A percentile compares a stretch with the other conserved stretches of the same genome.
Evolutionary conservation across 2,329 filamentous ascomycete species (phyloP).

Genomic region (Xylaria sp.): DNA sequence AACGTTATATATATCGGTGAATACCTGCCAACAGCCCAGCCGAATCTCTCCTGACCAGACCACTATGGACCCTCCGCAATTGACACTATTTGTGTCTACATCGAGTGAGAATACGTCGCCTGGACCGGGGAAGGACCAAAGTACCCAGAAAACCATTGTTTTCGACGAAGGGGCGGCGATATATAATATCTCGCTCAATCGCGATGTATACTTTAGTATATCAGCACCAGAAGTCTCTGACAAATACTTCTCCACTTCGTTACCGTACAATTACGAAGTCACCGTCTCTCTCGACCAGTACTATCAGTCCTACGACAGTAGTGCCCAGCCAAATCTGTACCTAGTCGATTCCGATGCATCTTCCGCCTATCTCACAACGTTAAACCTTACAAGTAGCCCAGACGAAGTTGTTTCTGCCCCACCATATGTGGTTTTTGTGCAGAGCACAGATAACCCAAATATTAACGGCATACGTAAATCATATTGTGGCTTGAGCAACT

Average conservation of each 20-base stretch:
- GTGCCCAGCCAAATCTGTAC: slow-evolving; percentile 66
- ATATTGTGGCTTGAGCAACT: slow-evolving; percentile 79
- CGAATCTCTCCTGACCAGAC: slow-evolving; percentile 60
- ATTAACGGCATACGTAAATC: slow-evolving; percentile 80
- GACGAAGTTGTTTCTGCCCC: slow-evolving; percentile 64
- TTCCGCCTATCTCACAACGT: slow-evolving; percentile 81
- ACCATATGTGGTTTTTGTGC: slow-evolving; percentile 83
- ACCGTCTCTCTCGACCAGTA: slow-evolving; percentile 82
- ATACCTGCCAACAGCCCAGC: slow-evolving; percentile 82
- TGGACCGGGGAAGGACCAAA: slow-evolving; percentile 65
- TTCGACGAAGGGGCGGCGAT: slow-evolving; percentile 78
- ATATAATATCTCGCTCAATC: slow-evolving; percentile 67
- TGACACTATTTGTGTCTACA: slow-evolving; percentile 80
- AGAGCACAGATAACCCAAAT: slow-evolving; percentile 66
- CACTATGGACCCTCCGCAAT: slow-evolving; percentile 69
- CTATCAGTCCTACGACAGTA: slow-evolving; percentile 73
- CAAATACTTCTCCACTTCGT: slow-evolving; percentile 65
- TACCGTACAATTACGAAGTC: slow-evolving; percentile 78
- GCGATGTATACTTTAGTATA: slow-evolving; percentile 80
- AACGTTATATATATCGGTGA: slow-evolving; percentile 83
- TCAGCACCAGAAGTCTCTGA: slow-evolving; percentile 72
- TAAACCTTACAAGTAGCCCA: slow-evolving; percentile 70
- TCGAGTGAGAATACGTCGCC: slow-evolving; percentile 71
- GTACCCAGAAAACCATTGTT: slow-evolving; percentile 55
- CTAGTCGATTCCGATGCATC: slow-evolving; percentile 87